A percentile compares a stretch with the other conserved stretches of the same genome.
These are phyloP conservation scores for Protomyces inouyei DNA, from an alignment of 1,139 yeast genomes.

Conservation along the genomic window DNA sequence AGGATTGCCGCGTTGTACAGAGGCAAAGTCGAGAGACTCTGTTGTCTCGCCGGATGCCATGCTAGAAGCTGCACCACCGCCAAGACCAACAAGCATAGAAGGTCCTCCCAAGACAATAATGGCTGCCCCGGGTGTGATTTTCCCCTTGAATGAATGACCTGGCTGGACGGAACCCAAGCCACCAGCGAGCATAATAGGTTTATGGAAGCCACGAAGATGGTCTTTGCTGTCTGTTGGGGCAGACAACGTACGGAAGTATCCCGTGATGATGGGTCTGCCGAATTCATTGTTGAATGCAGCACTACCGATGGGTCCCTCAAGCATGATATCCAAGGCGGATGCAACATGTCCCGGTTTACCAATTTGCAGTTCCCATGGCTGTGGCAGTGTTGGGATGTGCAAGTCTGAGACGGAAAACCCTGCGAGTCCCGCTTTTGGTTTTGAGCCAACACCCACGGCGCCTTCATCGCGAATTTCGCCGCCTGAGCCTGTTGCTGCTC, in stretches of 20 bases:
- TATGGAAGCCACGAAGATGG: conserved; percentile 93
- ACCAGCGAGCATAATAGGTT: conserved; percentile 99
- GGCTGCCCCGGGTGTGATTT: conserved; percentile 87
- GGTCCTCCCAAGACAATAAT: conserved; percentile 96
- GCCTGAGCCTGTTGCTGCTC: conserved; percentile 99
- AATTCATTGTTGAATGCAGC: conserved; percentile 98
- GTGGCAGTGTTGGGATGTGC: conserved; percentile 73
- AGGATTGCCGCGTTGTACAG: conserved; percentile 98
- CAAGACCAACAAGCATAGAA: conserved; percentile 97
- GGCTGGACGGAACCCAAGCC: conserved; percentile 98
- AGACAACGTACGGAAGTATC: conserved; percentile 93
- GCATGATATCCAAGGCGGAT: conserved; percentile 86
- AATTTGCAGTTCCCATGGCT: conserved; percentile 89
- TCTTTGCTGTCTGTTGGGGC: conserved; percentile 62
- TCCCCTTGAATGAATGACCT: conserved; percentile 80
- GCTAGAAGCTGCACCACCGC: conserved; percentile 99
- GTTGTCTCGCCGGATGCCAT: conserved; percentile 93
- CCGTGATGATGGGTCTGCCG: conserved; percentile 96
- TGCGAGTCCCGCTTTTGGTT: conserved; percentile 90
- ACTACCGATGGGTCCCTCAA: conserved; percentile 95
- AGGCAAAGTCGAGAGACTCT: conserved; percentile 84
- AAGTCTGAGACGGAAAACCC: conserved; percentile 93
- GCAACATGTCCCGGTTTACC: conserved; percentile 95
- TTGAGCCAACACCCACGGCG: conserved; percentile 98
- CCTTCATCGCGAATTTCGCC: conserved; percentile 99